Percentiles rank a stretch among this genome's conserved stretches.
Evolutionary conservation across 1,284 basidiomycete species (phyloP).

Genomic region (Austroboletus niveus): DNA sequence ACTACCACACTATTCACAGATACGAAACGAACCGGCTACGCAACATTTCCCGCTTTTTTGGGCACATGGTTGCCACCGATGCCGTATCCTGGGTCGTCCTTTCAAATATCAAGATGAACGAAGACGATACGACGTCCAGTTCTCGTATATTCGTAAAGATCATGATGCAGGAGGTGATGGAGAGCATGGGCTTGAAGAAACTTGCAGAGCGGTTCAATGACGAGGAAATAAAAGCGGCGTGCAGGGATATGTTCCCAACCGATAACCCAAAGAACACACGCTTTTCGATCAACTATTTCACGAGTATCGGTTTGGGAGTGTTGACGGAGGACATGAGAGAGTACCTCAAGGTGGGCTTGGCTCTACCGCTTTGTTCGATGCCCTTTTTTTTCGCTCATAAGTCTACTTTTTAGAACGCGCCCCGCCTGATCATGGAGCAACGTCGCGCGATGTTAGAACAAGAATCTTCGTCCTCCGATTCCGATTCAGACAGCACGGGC

Average conservation of each 20-base stretch:
- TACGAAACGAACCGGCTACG: slow-evolving; percentile 98
- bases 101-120: slow-evolving; percentile 88
- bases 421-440: slow-evolving; percentile 89
- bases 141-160: slow-evolving; percentile 99
- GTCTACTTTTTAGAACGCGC: slow-evolving; percentile 71
- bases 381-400: not conserved
- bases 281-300: slow-evolving; percentile 98
- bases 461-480: slow-evolving; percentile 60
- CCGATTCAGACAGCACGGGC: slow-evolving; percentile 33
- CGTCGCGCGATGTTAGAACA: slow-evolving; percentile 80
- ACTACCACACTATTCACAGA: slow-evolving; percentile 96
- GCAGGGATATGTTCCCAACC: slow-evolving; percentile 88
- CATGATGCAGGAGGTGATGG: slow-evolving; percentile 91
- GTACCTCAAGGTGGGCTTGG: slow-evolving; percentile 75
- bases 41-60: slow-evolving; percentile 97
- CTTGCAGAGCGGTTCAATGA: slow-evolving; percentile 87
- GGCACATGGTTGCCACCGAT: slow-evolving; percentile 84
- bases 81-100: slow-evolving; percentile 88
- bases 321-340: slow-evolving; percentile 97
- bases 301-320: slow-evolving; percentile 87
- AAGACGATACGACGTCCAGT: slow-evolving; percentile 96
- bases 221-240: slow-evolving; percentile 74
- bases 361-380: not conserved
- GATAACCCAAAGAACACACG: slow-evolving; percentile 96
- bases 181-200: slow-evolving; percentile 85